Conservation (phyloP, 257 asterid species). For the Solanum chiquidenum region DNA sequence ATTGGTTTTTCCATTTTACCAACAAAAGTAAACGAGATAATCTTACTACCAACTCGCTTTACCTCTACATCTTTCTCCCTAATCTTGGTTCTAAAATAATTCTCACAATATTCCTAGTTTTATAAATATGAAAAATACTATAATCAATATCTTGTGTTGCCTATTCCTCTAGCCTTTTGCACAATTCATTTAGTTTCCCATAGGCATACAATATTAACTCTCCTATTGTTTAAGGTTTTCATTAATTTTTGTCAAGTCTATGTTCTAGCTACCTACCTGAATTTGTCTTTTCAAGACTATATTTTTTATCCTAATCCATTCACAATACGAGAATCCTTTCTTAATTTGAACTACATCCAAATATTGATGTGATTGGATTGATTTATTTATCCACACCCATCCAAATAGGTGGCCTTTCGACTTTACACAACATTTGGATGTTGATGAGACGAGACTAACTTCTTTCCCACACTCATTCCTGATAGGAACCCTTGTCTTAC, state of each 20-base stretch:
- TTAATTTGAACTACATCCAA: not conserved
- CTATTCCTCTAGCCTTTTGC: not conserved
- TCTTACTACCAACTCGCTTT: not conserved
- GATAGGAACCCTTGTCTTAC: not conserved
- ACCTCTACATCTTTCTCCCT: not conserved
- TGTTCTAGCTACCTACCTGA: not conserved
- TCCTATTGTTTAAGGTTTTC: not conserved
- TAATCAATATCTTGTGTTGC: not conserved
- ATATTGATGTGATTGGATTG: not conserved
- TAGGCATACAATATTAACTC: not conserved
- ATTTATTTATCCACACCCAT: not conserved
- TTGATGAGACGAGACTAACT: not conserved
- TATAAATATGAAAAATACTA: too few relatives aligned
- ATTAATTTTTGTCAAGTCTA: too few relatives aligned
- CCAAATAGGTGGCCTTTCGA: not conserved
- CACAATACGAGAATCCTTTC: not conserved
- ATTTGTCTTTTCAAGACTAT: not conserved
- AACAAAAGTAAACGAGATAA: not conserved
- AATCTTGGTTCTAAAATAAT: not conserved
- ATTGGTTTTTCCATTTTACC: not conserved
- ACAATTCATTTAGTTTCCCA: not conserved
- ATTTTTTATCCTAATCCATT: not conserved
- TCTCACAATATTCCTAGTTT: not conserved
- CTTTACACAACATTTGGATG: not conserved
- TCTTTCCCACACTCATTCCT: not conserved